Evolutionary conservation across 116 monocot genomes (phyloP), one percentile per base, ranked within the genome.

Genomic region (Cymodocea nodosa): DNA sequence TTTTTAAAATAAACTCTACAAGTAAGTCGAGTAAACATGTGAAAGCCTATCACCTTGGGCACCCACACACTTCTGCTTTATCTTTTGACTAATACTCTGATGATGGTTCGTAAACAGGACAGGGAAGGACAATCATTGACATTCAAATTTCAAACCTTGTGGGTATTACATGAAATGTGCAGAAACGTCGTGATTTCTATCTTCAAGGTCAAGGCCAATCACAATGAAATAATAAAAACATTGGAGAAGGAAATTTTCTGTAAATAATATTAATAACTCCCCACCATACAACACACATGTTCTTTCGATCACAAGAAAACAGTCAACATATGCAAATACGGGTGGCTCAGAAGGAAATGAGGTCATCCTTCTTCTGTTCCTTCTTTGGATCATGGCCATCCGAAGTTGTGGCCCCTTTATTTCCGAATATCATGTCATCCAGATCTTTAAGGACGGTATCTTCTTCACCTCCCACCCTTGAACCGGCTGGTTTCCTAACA

Each of bases 341-440:
- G 51, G 15, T 35, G 37, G 23, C 51, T 73, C 56, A 73, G 17
- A 73, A 65, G 17, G 56, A 25, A 50, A 91, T 91, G 50, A 86
- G 70, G 74, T 91, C 86, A 80, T 82, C 80, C 65, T 75, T 81
- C 56, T 73, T 67, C 24, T 75, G 70, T 35, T 63, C 49, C 77
- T 79, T 78, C 68, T 78, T 80, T 23, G 74, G 59, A 22, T 73
- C 74, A 16, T 75, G 74, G 11, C 79, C 65, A 13, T 74, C 82
- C 15, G 79, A 75, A 2, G 87, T 62, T n/a, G 71, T 60, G 4
- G 80, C 81, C n/a, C 70, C 78, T 64, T 84, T 78, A 64, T 85
- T 85, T 2, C 90, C 90, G 56, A 95, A 95, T 53, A 94, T 89
- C 94, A 94, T 94, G 70, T 94, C 94, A 56, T 94, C 94, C 18